Evolutionary conservation across 2,329 filamentous ascomycete genomes (phyloP).

Genomic region (Penicillium glabrum): DNA sequence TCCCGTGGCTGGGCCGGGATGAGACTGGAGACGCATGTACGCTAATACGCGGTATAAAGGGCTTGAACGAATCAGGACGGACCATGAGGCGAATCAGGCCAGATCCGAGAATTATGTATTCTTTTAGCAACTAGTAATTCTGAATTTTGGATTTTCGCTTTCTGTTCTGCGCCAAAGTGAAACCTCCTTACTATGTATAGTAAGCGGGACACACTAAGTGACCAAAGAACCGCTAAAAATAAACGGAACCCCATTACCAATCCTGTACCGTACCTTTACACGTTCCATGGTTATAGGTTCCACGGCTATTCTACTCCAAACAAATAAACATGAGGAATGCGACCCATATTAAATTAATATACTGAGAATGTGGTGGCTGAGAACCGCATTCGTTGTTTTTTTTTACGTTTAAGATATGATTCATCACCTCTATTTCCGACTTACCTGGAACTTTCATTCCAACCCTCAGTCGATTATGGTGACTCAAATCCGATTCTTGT

Average conservation of each 20-base stretch:
- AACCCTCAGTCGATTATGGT: too few relatives aligned
- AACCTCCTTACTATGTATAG: slow-evolving; percentile 9
- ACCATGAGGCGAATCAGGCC: not conserved
- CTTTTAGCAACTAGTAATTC: not conserved
- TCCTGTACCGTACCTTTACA: not conserved
- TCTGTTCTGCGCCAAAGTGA: not conserved
- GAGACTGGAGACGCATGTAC: not conserved
- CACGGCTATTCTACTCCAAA: not conserved
- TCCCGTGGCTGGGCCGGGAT: slow-evolving; percentile 1
- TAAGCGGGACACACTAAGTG: not conserved
- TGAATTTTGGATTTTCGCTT: not conserved
- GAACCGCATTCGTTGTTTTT: not conserved
- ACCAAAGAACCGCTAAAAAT: not conserved
- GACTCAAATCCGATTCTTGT: not conserved
- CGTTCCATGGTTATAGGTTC: not conserved
- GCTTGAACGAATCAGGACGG: not conserved
- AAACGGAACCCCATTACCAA: not conserved
- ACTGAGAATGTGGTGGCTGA: not conserved
- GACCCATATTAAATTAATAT: not conserved
- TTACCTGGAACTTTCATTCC: too few relatives aligned
- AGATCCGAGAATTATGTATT: not conserved
- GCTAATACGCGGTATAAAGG: not conserved
- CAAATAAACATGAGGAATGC: not conserved
- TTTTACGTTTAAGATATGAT: too few relatives aligned
- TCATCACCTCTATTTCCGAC: too few relatives aligned